phyloP scores from a whole-genome alignment of 257 asterid genomes.

The Solanum bukasovii region DNA sequence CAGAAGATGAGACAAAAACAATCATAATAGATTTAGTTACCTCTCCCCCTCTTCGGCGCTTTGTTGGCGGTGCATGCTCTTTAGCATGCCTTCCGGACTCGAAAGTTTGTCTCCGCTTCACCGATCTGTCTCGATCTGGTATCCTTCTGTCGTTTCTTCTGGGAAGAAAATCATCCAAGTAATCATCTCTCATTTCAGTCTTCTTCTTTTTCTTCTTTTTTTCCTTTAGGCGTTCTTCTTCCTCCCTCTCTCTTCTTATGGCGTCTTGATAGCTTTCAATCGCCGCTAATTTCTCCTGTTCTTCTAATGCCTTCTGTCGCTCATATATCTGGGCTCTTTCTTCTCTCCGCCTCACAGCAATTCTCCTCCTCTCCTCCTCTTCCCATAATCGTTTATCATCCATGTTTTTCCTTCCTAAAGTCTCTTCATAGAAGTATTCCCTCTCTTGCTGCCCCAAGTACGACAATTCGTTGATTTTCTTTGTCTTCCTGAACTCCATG shows the following conservation, averaged over 20 bases:
- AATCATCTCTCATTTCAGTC: slow-evolving; percentile 50
- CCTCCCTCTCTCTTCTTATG: slow-evolving; percentile 85
- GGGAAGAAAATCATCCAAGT: slow-evolving; percentile 56
- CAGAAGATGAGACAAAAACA: not conserved
- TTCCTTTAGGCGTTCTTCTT: slow-evolving; percentile 68
- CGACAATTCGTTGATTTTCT: slow-evolving; percentile 65
- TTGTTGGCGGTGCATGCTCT: slow-evolving; percentile 52
- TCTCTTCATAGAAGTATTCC: slow-evolving; percentile 36
- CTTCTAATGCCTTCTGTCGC: slow-evolving; percentile 50
- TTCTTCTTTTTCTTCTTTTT: slow-evolving; percentile 68
- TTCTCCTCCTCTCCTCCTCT: slow-evolving; percentile 53
- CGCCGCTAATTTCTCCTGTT: slow-evolving; percentile 53
- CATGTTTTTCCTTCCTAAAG: slow-evolving; percentile 46
- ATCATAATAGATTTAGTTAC: slow-evolving; percentile 21
- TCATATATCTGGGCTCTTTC: slow-evolving; percentile 40
- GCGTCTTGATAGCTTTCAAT: slow-evolving; percentile 54
- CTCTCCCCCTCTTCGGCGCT: slow-evolving; percentile 94
- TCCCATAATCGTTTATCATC: slow-evolving; percentile 52
- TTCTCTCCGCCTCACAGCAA: slow-evolving; percentile 40
- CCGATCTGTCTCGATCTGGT: slow-evolving; percentile 54
- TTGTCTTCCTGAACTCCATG: slow-evolving; percentile 66
- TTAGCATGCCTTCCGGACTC: slow-evolving; percentile 41
- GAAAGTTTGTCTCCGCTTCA: slow-evolving; percentile 42
- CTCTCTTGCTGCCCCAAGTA: slow-evolving; percentile 46
- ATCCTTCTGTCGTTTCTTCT: slow-evolving; percentile 67